Conservation (phyloP, 345 rosid species). For the Atalantia buxifolia region DNA sequence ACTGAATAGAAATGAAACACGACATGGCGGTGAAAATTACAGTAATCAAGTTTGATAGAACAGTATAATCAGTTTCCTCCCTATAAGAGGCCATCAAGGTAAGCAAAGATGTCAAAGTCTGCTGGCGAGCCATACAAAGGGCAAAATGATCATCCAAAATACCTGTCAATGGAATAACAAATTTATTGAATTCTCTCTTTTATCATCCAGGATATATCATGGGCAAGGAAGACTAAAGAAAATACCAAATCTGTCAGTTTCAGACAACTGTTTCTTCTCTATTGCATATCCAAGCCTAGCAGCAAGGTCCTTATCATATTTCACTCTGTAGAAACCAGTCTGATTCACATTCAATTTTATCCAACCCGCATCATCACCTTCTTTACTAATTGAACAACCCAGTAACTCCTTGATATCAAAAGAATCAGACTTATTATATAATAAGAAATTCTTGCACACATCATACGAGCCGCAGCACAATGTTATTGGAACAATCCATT, state of each 20-base stretch:
- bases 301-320: constrained; percentile 79
- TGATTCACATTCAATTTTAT: constrained; percentile 79
- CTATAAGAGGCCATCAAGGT: constrained; percentile 72
- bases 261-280: constrained; percentile 56
- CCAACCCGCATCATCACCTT: constrained; percentile 38
- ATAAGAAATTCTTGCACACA: constrained; percentile 56
- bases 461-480: constrained; percentile 77
- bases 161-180: constrained; percentile 40
- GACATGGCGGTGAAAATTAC: constrained; percentile 41
- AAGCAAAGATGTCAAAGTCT: constrained; percentile 72
- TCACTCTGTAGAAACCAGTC: constrained; percentile 92
- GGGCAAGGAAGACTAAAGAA: constrained; percentile 1
- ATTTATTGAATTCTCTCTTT: constrained; percentile 11
- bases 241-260: constrained; percentile 84
- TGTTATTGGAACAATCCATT: constrained; percentile 96
- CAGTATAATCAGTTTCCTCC: constrained; percentile 79
- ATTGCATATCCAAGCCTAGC: constrained; percentile 69
- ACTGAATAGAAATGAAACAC: constrained; percentile 1
- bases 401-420: constrained; percentile 42
- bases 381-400: constrained; percentile 27
- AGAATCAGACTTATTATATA: constrained; percentile 60
- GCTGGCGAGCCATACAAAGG: constrained; percentile 90
- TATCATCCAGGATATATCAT: constrained; percentile 8
- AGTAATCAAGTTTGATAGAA: constrained; percentile 71
- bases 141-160: constrained; percentile 90